Evolutionary conservation across 768 basidiomycete species (phyloP).

Genomic region (Pisolithus albus): DNA sequence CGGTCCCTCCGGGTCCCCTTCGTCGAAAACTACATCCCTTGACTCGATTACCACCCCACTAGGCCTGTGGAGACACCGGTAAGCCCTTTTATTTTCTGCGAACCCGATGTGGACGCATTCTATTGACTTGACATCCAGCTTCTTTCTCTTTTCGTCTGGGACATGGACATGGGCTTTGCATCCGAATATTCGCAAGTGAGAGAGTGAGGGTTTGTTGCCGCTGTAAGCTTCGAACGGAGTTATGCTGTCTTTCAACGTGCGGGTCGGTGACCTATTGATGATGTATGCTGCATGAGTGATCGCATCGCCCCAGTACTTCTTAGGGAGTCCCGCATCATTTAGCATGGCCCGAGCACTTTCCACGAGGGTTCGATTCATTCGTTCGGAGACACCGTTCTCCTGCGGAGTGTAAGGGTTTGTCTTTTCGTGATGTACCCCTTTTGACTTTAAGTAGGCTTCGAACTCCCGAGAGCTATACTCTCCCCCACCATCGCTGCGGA

Average conservation of each 20-base stretch:
- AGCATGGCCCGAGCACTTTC: neutral
- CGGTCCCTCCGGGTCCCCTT: neutral
- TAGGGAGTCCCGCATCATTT: neutral
- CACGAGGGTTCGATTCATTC: slow-evolving; percentile 1
- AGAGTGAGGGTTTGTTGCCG: no score
- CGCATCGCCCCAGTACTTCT: neutral
- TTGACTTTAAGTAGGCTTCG: no score
- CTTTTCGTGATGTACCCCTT: no score
- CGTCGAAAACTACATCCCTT: neutral
- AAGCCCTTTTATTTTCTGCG: neutral
- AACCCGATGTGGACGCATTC: neutral
- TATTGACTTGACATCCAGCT: neutral
- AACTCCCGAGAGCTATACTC: no score
- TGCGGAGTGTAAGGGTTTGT: slow-evolving; percentile 5
- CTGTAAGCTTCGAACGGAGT: no score
- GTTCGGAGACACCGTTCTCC: slow-evolving; percentile 1
- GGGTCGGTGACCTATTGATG: no score
- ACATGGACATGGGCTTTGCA: no score
- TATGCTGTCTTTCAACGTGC: no score
- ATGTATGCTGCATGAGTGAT: no score
- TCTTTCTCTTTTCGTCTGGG: no score
- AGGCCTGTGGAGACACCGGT: neutral
- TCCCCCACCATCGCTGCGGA: no score
- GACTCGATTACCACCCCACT: neutral
- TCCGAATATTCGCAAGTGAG: no score